Evolutionary conservation across 345 rosid species (phyloP).

Genomic region (Clausena lansium): DNA sequence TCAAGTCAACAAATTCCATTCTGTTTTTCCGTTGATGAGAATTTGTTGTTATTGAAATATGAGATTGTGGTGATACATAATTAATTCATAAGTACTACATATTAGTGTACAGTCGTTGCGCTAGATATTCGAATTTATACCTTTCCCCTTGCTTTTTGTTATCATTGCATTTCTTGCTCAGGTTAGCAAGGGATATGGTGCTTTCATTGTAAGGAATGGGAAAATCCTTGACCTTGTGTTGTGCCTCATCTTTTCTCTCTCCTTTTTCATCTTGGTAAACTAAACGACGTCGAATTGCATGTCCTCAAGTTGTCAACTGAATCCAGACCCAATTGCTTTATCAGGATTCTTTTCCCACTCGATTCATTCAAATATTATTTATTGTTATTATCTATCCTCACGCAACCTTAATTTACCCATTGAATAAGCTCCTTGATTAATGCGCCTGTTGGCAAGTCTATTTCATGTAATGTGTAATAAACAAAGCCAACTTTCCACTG

Average conservation of each 20-base stretch:
- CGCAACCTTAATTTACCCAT: constrained; percentile 4
- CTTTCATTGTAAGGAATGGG: neutral
- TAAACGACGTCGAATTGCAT: constrained; percentile 2
- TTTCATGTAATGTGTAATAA: neutral
- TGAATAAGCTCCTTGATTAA: neutral
- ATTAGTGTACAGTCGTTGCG: neutral
- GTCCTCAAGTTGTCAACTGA: neutral
- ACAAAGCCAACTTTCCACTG: neutral
- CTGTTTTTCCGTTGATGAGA: too few species aligned
- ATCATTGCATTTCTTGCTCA: neutral
- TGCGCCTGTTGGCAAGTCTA: constrained; percentile 24
- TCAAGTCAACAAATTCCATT: neutral
- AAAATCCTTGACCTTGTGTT: neutral
- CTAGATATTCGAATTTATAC: neutral
- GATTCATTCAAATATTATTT: neutral
- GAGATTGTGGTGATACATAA: neutral
- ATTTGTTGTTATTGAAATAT: too few species aligned
- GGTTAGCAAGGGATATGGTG: neutral
- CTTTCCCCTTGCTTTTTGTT: neutral
- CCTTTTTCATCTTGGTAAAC: neutral
- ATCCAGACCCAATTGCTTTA: neutral
- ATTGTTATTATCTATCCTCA: neutral
- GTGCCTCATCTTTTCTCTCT: too few species aligned
- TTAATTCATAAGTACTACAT: too few species aligned
- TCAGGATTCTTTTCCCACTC: neutral